Base-by-base conservation (phyloP, 306 rosid genomes). In the Inga leiocalycina region DNA sequence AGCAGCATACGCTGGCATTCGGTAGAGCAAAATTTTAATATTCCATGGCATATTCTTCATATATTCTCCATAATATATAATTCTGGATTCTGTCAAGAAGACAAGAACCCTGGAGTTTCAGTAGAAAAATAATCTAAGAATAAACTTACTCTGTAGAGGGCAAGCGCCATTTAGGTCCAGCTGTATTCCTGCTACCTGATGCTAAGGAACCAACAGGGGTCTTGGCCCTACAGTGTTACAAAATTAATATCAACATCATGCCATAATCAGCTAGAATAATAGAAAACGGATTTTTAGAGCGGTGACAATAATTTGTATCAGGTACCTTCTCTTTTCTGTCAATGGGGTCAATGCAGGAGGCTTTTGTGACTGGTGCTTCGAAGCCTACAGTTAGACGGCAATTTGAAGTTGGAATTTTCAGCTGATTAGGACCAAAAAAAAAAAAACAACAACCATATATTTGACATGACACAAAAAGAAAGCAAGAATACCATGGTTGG, bases 321-420 rank as follows among this genome's bases (percentile, higher is more conserved):
- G 44, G 17, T 78, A 94, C 99, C 97, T 88, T 91, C 75, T 91
- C 76, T 80, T 90, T 87, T 90, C 98, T 67, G 98, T 90, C 87
- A 89, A 82, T 70, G 99, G 97, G n/a, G 98, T 93, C 80, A 86
- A 71, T 76, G 91, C 72, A 81, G 88, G 74, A 84, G 84, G 90
- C 84, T 84, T 91, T 24, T 68, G 88, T 30, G 32, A 48, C 74
- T 83, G 93, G 52, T 82, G 86, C 88, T 82, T 94, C 37, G 85
- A 80, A 74, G 77, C 92, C 98, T 94, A 84, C 37, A 84, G 62
- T 74, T 62, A 32, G 13, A 30, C 51, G 77, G 5, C 48, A 72
- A 76, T 8, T 54, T 56, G 82, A 81, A 77, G 57, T 51, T 51
- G 10, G 48, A 76, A 75, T 10, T 70, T 52, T 78, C 77, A 76